Conservation (phyloP, 305 asterid species). For the Solanum hybrid region DNA sequence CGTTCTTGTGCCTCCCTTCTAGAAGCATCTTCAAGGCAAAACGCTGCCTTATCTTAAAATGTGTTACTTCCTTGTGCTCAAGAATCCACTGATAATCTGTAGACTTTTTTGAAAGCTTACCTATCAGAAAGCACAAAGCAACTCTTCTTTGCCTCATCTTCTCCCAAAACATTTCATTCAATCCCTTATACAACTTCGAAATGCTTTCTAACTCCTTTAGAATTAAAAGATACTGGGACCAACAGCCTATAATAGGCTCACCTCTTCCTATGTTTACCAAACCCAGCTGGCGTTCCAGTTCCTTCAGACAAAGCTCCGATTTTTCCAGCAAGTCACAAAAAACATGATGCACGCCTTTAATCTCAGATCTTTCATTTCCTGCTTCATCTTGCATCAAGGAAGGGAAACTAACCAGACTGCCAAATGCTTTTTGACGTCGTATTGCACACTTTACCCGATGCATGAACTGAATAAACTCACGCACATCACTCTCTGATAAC, state of each 20-base stretch:
- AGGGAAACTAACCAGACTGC: not conserved
- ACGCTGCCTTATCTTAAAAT: constrained; percentile 71
- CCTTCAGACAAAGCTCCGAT: constrained; percentile 37
- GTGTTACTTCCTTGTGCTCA: constrained; percentile 53
- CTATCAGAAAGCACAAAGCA: constrained; percentile 32
- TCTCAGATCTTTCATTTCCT: not conserved
- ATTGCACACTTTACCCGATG: not conserved
- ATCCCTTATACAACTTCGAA: constrained; percentile 46
- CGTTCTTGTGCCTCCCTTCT: constrained; percentile 57
- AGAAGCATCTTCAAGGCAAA: constrained; percentile 65
- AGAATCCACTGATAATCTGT: constrained; percentile 63
- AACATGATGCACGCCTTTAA: constrained; percentile 20
- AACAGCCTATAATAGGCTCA: constrained; percentile 24
- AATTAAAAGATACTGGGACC: constrained; percentile 40
- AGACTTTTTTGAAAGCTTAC: constrained; percentile 43
- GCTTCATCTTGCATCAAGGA: not conserved
- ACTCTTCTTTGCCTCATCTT: constrained; percentile 16
- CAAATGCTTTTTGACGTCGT: not conserved
- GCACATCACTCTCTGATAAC: constrained; percentile 23
- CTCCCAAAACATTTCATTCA: constrained; percentile 51
- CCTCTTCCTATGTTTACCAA: constrained; percentile 11
- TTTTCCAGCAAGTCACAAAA: constrained; percentile 35
- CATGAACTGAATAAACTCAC: constrained; percentile 38
- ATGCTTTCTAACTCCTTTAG: constrained; percentile 50
- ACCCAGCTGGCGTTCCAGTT: constrained; percentile 33